These are phyloP conservation scores for Eruca vesicaria DNA, from an alignment of 441 rosid genomes.

Conservation along the genomic window DNA sequence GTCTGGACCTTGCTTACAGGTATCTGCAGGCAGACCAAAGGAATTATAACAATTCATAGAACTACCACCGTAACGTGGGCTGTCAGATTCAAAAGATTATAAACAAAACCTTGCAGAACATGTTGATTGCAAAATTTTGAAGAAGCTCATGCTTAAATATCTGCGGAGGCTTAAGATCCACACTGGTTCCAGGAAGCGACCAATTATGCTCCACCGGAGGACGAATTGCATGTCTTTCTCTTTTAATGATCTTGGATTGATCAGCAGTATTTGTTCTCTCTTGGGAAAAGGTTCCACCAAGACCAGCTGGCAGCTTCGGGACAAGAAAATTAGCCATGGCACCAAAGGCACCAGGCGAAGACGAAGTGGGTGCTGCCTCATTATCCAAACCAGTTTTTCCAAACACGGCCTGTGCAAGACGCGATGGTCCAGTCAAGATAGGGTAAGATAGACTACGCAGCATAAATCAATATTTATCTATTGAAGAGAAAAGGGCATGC, in stretches of 20 bases:
- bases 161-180: slow-evolving; percentile 73
- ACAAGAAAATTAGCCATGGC: slow-evolving; percentile 99
- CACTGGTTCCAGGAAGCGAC: slow-evolving; percentile 82
- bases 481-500: slow-evolving; percentile 3
- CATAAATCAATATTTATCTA: slow-evolving; percentile 5
- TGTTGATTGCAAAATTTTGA: slow-evolving; percentile 90
- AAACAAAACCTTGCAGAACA: slow-evolving; percentile 91
- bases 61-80: slow-evolving; percentile 13
- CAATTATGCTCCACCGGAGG: slow-evolving; percentile 97
- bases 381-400: slow-evolving; percentile 67
- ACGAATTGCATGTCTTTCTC: slow-evolving; percentile 84
- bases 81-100: slow-evolving; percentile 2
- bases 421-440: slow-evolving; percentile 32
- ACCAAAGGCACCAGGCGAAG: slow-evolving; percentile 82
- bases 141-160: slow-evolving; percentile 99
- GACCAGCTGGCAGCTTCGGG: slow-evolving; percentile 90
- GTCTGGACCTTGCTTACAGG: slow-evolving; percentile 91
- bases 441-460: slow-evolving; percentile 16
- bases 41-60: neutral
- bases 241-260: slow-evolving; percentile 65
- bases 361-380: slow-evolving; percentile 56
- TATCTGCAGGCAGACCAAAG: slow-evolving; percentile 59
- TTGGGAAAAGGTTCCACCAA: slow-evolving; percentile 71
- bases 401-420: slow-evolving; percentile 73
- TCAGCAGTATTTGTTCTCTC: slow-evolving; percentile 62